Percentiles rank a stretch among this genome's conserved stretches.
phyloP scores from a whole-genome alignment of 2,329 filamentous ascomycete species.

The Leptographium radiaticola region DNA sequence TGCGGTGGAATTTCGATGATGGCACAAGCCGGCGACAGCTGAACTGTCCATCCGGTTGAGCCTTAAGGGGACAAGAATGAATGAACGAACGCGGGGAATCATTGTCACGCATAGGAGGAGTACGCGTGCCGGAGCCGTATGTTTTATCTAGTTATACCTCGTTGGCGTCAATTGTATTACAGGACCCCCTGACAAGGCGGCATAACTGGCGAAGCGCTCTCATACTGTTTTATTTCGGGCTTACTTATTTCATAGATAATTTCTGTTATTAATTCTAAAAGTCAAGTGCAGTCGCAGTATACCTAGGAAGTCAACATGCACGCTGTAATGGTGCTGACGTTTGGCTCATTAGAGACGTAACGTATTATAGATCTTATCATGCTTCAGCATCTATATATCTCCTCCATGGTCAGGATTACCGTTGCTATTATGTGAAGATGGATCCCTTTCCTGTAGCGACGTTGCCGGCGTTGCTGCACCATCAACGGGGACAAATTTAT shows the following conservation, averaged over 20 bases:
- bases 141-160: background rate
- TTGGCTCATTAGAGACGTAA: too few relatives aligned
- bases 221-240: background rate
- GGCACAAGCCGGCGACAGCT: background rate
- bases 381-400: too few relatives aligned
- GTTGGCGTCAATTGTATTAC: background rate
- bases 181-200: background rate
- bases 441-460: background rate
- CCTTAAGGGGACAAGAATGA: background rate
- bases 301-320: too few relatives aligned
- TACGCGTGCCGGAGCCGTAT: too few relatives aligned
- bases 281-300: background rate
- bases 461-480: background rate
- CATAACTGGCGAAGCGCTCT: background rate
- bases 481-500: slow-evolving; percentile 29
- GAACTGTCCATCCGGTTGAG: background rate
- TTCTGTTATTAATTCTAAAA: background rate
- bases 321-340: too few relatives aligned
- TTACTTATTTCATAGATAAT: background rate
- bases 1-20: slow-evolving; percentile 77
- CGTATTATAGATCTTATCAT: too few relatives aligned
- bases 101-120: background rate
- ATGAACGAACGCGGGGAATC: background rate
- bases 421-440: too few relatives aligned
- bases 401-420: too few relatives aligned